Percentiles rank a stretch among this genome's conserved stretches.
Conservation (phyloP, 2,329 filamentous ascomycete species). For the Mycosphaerella sp. region DNA sequence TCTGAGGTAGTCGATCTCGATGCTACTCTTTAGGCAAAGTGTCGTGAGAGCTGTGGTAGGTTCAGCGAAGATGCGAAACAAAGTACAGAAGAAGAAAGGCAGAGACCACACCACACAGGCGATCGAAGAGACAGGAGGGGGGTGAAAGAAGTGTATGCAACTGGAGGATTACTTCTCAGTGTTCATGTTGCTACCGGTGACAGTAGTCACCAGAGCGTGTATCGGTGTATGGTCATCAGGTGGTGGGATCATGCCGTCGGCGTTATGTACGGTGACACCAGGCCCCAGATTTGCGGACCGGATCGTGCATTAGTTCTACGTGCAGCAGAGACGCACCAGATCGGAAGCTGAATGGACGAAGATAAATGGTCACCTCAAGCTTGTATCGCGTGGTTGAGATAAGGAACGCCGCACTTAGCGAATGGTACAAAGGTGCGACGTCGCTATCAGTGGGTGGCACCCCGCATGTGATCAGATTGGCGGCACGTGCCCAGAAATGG, state of each 20-base stretch:
- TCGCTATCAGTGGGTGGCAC: neutral
- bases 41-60: neutral
- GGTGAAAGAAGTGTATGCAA: neutral
- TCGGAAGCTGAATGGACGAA: constrained; percentile 6
- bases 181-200: neutral
- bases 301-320: constrained; percentile 11
- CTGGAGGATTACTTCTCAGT: neutral
- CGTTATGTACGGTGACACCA: constrained; percentile 7
- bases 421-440: neutral
- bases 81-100: neutral
- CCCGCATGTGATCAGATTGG: constrained; percentile 2
- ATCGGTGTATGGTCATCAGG: constrained; percentile 5
- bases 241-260: neutral
- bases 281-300: constrained; percentile 7
- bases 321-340: constrained; percentile 4
- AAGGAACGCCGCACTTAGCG: constrained; percentile 3
- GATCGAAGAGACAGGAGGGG: neutral
- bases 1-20: neutral
- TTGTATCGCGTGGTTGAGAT: constrained; percentile 2
- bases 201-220: constrained; percentile 10
- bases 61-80: neutral
- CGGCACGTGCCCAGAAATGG: neutral
- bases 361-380: constrained; percentile 3
- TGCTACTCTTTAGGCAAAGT: constrained; percentile 5
- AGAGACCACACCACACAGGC: neutral